phyloP scores from a whole-genome alignment of 768 basidiomycete species.

The Phaffia australis region DNA sequence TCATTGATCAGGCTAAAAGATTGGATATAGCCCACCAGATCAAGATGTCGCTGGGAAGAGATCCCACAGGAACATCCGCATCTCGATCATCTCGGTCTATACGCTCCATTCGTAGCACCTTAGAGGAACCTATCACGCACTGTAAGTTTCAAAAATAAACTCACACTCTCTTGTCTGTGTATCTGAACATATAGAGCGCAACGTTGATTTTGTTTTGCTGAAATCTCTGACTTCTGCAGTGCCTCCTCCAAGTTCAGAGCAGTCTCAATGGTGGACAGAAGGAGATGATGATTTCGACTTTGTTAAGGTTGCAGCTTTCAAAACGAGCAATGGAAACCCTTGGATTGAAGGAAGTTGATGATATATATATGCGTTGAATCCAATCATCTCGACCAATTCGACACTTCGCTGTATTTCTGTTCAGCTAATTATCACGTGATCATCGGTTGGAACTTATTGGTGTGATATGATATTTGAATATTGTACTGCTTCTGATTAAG shows the following conservation, averaged over 20 bases:
- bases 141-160: slow-evolving; percentile 40
- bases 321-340: not conserved
- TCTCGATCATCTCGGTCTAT: slow-evolving; percentile 52
- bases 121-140: slow-evolving; percentile 46
- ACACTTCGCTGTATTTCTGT: too few species aligned
- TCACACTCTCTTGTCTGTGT: not conserved
- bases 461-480: too few species aligned
- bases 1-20: slow-evolving; percentile 67
- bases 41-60: slow-evolving; percentile 9
- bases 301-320: not conserved
- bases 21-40: slow-evolving; percentile 43
- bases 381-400: too few species aligned
- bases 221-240: slow-evolving; percentile 43
- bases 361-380: too few species aligned
- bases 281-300: slow-evolving; percentile 1
- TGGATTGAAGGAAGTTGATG: not conserved
- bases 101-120: too few species aligned
- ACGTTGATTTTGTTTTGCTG: slow-evolving; percentile 15
- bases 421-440: too few species aligned
- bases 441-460: too few species aligned
- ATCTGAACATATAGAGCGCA: slow-evolving; percentile 4
- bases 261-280: slow-evolving; percentile 58
- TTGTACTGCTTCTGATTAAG: too few species aligned
- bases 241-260: slow-evolving; percentile 73
- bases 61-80: slow-evolving; percentile 44